Evolutionary conservation across 2,329 filamentous ascomycete species (phyloP), one percentile per base, ranked within the genome.

Genomic region (Cercospora janseana): DNA sequence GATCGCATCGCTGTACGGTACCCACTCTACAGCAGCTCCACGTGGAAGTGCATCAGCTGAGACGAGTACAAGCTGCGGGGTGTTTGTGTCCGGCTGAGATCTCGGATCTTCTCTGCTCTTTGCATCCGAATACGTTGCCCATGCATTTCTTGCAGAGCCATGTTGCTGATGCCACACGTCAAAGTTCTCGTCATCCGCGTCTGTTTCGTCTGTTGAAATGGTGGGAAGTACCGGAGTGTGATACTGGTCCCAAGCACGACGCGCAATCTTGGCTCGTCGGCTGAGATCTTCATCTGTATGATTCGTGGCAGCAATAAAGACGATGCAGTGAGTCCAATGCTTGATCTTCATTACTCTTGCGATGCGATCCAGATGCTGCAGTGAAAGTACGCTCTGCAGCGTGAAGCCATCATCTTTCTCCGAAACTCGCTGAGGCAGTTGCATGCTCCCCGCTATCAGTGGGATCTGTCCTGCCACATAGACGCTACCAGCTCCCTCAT

Each of bases 401-500:
- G 35, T 23, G 35, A 66, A 65, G 7, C 21, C 35, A 5, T 43
- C 13, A n/a, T 34, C 28, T 12, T 34, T 20, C 16, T 40, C 24
- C 5, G 18, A 32, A 8, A 32, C 34, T 10, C 38, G 20, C 12
- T 28, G 16, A 18, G 76, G 61, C 2, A 88, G 67, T 2, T 70
- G 62, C 92, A 97, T 97, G 3, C 80, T 85, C 3, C 83, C 79
- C 0, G 93, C 91, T 4, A 92, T 71, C 3, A 98, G 78, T 1
- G 92, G 89, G 42, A 98, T 96, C 69, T 97, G 93, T 0, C 93
- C 93, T 0, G 93, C 91, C 27, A 96, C 77, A 47, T 83, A 83
- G 12, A 92, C 74, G 7, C 79, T 6, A 4, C 51, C 9, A 32
- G 24, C 32, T 18, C 26, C 10, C 37, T 54, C 42, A 27, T 21